phyloP scores from a whole-genome alignment of 129 eudicot species.

The Ambrosia artemisiifolia region DNA sequence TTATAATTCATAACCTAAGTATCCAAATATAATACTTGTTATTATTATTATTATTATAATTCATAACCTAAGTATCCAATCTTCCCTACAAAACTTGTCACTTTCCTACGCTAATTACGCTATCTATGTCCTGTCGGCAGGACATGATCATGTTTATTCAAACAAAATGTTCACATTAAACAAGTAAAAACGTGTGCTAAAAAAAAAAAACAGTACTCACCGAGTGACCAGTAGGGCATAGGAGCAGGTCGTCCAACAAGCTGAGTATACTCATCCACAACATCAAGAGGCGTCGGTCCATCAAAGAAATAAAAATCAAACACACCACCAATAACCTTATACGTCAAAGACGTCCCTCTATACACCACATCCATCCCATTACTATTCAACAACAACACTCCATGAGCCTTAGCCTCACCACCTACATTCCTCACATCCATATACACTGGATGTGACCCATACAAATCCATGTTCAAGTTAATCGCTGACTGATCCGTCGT shows the following conservation, averaged over 20 bases:
- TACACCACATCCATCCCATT: slow-evolving; percentile 96
- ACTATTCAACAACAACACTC: slow-evolving; percentile 80
- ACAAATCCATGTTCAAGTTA: slow-evolving; percentile 72
- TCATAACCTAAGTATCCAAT: not conserved
- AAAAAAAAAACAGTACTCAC: slow-evolving; percentile 32
- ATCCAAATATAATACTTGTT: not conserved
- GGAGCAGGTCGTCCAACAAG: slow-evolving; percentile 94
- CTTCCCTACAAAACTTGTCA: not conserved
- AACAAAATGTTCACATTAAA: not conserved
- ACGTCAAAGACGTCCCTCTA: slow-evolving; percentile 74
- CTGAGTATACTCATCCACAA: slow-evolving; percentile 87
- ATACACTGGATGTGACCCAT: slow-evolving; percentile 96
- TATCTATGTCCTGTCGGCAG: not conserved
- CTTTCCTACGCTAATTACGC: slow-evolving; percentile 9
- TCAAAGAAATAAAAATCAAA: slow-evolving; percentile 90
- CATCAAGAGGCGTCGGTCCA: slow-evolving; percentile 73
- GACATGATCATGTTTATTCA: not conserved
- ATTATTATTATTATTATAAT: too few relatives aligned
- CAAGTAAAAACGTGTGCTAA: too few relatives aligned
- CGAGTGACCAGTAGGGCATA: slow-evolving; percentile 98
- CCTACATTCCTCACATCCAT: slow-evolving; percentile 86
- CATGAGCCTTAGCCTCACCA: slow-evolving; percentile 63
- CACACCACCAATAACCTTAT: slow-evolving; percentile 96
- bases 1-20: not conserved
- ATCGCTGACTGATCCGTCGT: slow-evolving; percentile 84